Percentiles rank a stretch among this genome's conserved stretches.
These are phyloP conservation scores for Chimonanthus salicifolius DNA, from an alignment of 164 flowering plant species.

Conservation along the genomic window DNA sequence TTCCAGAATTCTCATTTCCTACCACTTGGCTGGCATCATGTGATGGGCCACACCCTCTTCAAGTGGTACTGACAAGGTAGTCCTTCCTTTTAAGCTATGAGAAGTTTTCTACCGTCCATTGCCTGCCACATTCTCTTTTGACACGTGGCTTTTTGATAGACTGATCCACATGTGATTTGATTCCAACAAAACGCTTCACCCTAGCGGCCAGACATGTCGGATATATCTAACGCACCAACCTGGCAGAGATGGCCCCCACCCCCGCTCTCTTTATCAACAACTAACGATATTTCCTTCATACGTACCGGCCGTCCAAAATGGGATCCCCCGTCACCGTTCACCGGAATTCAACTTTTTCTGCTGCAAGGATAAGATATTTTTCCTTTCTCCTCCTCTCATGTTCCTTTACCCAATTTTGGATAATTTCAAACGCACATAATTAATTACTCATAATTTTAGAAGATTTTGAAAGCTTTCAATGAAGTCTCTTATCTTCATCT, in stretches of 20 bases:
- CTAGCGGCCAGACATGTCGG: neutral
- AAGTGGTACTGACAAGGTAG: too few species aligned
- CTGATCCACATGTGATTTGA: too few species aligned
- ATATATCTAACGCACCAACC: constrained; percentile 4
- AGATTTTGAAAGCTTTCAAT: neutral
- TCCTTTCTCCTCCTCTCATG: too few species aligned
- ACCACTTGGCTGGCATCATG: too few species aligned
- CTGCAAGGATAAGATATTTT: neutral
- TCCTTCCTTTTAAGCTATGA: too few species aligned
- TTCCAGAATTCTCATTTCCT: too few species aligned
- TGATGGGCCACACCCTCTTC: too few species aligned
- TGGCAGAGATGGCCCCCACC: neutral
- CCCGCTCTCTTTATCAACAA: neutral
- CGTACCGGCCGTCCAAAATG: too few species aligned
- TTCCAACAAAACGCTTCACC: neutral
- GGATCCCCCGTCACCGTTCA: neutral
- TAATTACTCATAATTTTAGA: neutral
- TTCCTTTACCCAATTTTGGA: neutral
- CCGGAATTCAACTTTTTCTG: neutral
- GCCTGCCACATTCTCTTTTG: too few species aligned
- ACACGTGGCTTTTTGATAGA: too few species aligned
- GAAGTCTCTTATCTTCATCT: too few species aligned
- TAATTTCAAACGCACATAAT: neutral
- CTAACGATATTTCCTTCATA: neutral
- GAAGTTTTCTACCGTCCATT: too few species aligned